phyloP scores from a whole-genome alignment of 441 rosid species.

The Eutrema salsugineum region DNA sequence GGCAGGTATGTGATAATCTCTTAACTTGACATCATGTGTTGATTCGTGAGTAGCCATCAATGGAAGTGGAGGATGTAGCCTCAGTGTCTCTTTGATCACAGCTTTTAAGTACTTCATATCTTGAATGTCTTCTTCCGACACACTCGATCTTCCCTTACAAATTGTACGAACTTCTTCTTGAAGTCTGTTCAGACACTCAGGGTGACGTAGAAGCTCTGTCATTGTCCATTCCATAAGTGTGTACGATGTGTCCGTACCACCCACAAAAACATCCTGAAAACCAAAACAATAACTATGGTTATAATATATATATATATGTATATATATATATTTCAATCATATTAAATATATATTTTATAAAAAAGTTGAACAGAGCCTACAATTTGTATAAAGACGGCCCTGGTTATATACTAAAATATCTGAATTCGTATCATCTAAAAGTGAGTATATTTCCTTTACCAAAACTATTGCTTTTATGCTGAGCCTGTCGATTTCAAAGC shows the following conservation, averaged over 20 bases:
- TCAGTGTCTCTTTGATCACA: slow-evolving; percentile 22
- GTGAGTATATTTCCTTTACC: slow-evolving; percentile 20
- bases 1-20: slow-evolving; percentile 15
- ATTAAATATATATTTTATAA: too few relatives aligned
- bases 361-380: too few relatives aligned
- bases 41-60: slow-evolving; percentile 18
- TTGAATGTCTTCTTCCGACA: slow-evolving; percentile 23
- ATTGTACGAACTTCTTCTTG: slow-evolving; percentile 16
- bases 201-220: slow-evolving; percentile 30
- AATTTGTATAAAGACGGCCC: too few relatives aligned
- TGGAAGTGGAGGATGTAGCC: slow-evolving; percentile 26
- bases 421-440: background rate
- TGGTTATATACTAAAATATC: background rate
- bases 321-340: too few relatives aligned
- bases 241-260: slow-evolving; percentile 28
- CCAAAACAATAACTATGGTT: background rate
- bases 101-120: slow-evolving; percentile 20
- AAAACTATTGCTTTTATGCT: slow-evolving; percentile 42
- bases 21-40: slow-evolving; percentile 11
- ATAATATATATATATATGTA: too few relatives aligned
- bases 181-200: background rate
- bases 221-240: slow-evolving; percentile 28
- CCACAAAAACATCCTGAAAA: slow-evolving; percentile 25
- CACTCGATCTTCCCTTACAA: background rate
- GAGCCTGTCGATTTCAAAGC: slow-evolving; percentile 25